Evolutionary conservation across 2,329 filamentous ascomycete genomes (phyloP), one percentile per base, ranked within the genome.

Genomic region (Emergomyces africanus): DNA sequence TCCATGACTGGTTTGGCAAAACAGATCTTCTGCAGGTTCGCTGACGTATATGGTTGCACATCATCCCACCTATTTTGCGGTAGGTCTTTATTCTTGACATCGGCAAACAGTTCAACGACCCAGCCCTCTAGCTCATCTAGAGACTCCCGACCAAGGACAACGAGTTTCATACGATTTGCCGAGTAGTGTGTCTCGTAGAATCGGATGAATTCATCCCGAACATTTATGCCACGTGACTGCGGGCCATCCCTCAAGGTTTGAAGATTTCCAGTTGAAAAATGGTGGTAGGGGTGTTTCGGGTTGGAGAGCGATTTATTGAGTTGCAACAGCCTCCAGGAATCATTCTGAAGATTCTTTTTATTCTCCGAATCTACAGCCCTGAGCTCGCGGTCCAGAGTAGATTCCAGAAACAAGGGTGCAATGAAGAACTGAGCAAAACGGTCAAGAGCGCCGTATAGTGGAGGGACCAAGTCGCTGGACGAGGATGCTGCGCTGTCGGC

Each of bases 391-490:
- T 96, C 91, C 54, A 96, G 74, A 0, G 90, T 94, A 64, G 85
- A 89, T 58, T 87, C 84, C 10, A 95, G 79, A 71, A 96, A 96
- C 39, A 96, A 79, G 0, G 91, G 91, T 62, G 87, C 82, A 64
- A 95, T 86, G 72, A 96, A 96, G 75, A 96, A 96, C 70, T 96
- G 90, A 14, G 91, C 88, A 72, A 96, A 96, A 39, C 90, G 85
- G 71, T 96, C 91, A 57, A 96, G 79, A 4, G 88, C 91, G 28
- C 90, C 90, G 70, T 87, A 86, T 5, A 96, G 75, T 20, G 86
- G 84, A n/a, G 83, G 82, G 1, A 66, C 64, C 30, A 63, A 48
- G 39, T 63, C 66, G 61, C 20, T 66, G 55, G 63, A 58, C 8
- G 64, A 65, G 3, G 63, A 65, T 35, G 61, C 61, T 28, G 66